Evolutionary conservation across 805 yeast species (phyloP).

Genomic region (Candida yuanshanica): DNA sequence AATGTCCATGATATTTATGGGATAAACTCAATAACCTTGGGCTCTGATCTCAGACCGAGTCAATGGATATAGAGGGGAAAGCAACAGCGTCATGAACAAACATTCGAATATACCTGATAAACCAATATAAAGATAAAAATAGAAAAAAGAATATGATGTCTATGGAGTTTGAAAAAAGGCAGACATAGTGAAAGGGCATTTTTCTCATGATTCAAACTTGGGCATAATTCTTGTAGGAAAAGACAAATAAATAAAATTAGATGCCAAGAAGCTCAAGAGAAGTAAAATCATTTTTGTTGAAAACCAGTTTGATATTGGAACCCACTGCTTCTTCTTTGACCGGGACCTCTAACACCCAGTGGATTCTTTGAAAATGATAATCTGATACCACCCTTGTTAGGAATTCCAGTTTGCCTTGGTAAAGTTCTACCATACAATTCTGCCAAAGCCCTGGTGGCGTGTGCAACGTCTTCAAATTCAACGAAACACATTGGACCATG

Average conservation of each 20-base stretch:
- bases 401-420: constrained; percentile 67
- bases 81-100: background rate
- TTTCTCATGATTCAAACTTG: too few species aligned
- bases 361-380: constrained; percentile 95
- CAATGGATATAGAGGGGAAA: background rate
- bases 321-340: constrained; percentile 36
- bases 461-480: constrained; percentile 93
- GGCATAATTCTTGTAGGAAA: too few species aligned
- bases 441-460: constrained; percentile 90
- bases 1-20: background rate
- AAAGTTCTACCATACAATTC: constrained; percentile 90
- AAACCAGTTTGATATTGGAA: constrained; percentile 11
- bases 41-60: background rate
- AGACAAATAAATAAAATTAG: background rate
- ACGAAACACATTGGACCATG: constrained; percentile 99
- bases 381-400: constrained; percentile 89
- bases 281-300: constrained; percentile 3
- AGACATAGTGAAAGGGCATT: background rate
- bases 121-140: background rate
- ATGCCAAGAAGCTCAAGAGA: background rate
- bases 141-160: background rate
- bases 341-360: constrained; percentile 85
- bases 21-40: background rate
- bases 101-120: background rate
- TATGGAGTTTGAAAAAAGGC: background rate